Base-by-base conservation (phyloP, 768 basidiomycete genomes). In the Naganishia vaughanmartiniae region DNA sequence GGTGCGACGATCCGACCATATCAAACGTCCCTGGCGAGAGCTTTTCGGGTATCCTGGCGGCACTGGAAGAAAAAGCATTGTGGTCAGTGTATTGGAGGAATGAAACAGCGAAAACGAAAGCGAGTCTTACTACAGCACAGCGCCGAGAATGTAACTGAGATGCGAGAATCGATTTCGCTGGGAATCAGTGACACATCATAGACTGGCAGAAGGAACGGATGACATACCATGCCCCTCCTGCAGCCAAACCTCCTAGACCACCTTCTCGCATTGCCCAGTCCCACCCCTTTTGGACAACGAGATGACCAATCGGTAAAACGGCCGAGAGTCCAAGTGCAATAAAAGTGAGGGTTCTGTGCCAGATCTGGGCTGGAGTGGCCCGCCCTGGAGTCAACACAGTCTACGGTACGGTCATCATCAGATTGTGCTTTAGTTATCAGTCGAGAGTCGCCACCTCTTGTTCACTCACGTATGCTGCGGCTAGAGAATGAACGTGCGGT, bases 351-450 rank as follows among this genome's bases (percentile, higher is more conserved):
- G 91, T 93, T 30, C 93, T 87, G 58, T 89, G 87, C 74, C 88
- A 86, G 30, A 92, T 86, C 78, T 90, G 89, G 2, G 86, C 85
- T 5, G 90, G 88, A 72, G 87, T 89, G 26, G 88, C 83, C 77
- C 92, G 92, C 76, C 89, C 86, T 6, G 91, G 90, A 60, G 88
- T 86, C 26, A 93, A 84, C 39, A 93, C 90, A 76, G 90, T 85
- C 80, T 87, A 88, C n/a, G 87, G 85, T 11, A 89, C 87, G 69
- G 84, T 89, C 90, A 33, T 36, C 6, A 54, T 33, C 7, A 24
- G 48, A n/a, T 28, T 36, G 34, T 21, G 57, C 57, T 34, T 58
- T 58, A 7, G 17, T 7, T 4, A 36, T 58, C 6, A 24, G 24
- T 34, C 17, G 19, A 31, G 1, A 21, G 33, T 19, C 30, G 30